Percentiles rank a stretch among this genome's conserved stretches.
Conservation (phyloP, 177 flowering plant species). For the Tripterygium wilfordii region DNA sequence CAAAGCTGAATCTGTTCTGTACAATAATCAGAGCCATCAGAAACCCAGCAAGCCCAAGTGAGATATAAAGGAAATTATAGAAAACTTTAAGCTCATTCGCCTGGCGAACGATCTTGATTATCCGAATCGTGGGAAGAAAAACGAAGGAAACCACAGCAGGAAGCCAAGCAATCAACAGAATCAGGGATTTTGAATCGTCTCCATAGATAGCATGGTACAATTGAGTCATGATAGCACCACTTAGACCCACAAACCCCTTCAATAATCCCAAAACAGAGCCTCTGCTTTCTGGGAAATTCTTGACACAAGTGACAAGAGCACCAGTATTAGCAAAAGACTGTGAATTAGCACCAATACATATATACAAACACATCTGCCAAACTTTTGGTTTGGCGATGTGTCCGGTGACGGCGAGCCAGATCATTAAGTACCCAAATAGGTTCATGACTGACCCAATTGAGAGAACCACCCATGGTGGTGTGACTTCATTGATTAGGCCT, state of each 20-base stretch:
- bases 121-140: conserved; percentile 20
- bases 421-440: conserved; percentile 37
- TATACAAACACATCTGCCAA: conserved; percentile 44
- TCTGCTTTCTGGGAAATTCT: conserved; percentile 17
- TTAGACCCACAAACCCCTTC: conserved; percentile 13
- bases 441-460: conserved; percentile 31
- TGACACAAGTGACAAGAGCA: conserved; percentile 14
- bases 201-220: conserved; percentile 16
- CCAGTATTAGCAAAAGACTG: conserved; percentile 18
- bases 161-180: conserved; percentile 25
- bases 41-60: conserved; percentile 26
- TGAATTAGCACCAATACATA: conserved; percentile 22
- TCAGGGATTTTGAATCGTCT: conserved; percentile 16
- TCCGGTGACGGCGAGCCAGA: conserved; percentile 34
- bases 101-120: conserved; percentile 11
- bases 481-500: conserved; percentile 35
- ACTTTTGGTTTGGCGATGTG: conserved; percentile 17
- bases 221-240: conserved; percentile 13
- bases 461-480: conserved; percentile 44
- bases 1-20: conserved; percentile 12
- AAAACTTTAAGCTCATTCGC: conserved; percentile 25
- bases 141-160: conserved; percentile 21
- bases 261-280: conserved; percentile 14
- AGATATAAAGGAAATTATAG: conserved; percentile 20
- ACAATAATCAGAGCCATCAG: conserved; percentile 24